Percentiles rank a stretch among this genome's conserved stretches.
phyloP scores from a whole-genome alignment of 495 filamentous ascomycete species.

The Aspergillus bertholletiae region DNA sequence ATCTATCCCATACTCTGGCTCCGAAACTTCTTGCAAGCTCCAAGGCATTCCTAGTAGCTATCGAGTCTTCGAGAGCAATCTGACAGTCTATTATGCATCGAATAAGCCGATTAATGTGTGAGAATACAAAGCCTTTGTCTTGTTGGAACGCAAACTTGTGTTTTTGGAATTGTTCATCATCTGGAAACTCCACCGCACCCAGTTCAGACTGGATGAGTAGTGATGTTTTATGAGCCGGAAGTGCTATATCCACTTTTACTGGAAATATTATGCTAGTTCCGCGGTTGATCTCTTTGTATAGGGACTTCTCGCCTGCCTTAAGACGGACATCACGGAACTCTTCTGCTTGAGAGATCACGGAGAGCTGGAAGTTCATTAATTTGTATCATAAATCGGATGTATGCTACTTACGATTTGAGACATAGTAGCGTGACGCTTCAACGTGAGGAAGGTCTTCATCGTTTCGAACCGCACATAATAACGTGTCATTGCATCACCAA shows the following conservation, averaged over 20 bases:
- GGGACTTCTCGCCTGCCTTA: constrained; percentile 65
- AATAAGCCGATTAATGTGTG: constrained; percentile 68
- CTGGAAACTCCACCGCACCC: constrained; percentile 68
- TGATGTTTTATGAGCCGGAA: constrained; percentile 79
- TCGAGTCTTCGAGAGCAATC: constrained; percentile 61
- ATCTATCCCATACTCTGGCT: constrained; percentile 83
- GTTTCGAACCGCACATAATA: constrained; percentile 91
- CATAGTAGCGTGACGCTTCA: constrained; percentile 58
- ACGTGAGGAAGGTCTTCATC: constrained; percentile 70
- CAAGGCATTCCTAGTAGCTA: constrained; percentile 64
- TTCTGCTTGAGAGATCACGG: constrained; percentile 62
- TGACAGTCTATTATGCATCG: constrained; percentile 87
- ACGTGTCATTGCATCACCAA: constrained; percentile 86
- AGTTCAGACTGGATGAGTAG: constrained; percentile 81
- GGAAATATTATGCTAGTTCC: constrained; percentile 68
- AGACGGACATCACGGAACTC: constrained; percentile 79
- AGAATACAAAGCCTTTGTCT: constrained; percentile 72
- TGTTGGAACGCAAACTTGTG: constrained; percentile 58
- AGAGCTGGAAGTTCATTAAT: constrained; percentile 52
- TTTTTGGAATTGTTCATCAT: constrained; percentile 56
- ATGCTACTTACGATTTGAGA: constrained; percentile 64
- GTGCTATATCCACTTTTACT: constrained; percentile 71
- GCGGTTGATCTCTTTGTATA: constrained; percentile 83
- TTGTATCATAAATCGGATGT: neutral
- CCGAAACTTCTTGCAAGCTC: constrained; percentile 75